These are phyloP conservation scores for Hanseniaspora hatyaiensis DNA, from an alignment of 805 yeast species.

Conservation along the genomic window DNA sequence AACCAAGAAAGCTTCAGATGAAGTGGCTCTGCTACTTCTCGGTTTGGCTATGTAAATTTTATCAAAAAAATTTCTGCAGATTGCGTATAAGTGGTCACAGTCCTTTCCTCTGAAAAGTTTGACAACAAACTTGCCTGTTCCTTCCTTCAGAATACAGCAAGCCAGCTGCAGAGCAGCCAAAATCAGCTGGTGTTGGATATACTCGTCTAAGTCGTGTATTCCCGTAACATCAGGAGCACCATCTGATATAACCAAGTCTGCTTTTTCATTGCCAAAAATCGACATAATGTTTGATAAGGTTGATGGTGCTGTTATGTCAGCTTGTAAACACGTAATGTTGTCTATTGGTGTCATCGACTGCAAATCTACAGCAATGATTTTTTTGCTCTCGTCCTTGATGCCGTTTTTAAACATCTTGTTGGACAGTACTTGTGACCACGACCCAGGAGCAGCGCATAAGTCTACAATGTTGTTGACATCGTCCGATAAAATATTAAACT, in stretches of 20 bases:
- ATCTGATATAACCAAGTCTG: slow-evolving; percentile 91
- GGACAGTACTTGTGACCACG: slow-evolving; percentile 93
- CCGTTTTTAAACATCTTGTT: slow-evolving; percentile 44
- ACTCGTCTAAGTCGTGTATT: slow-evolving; percentile 89
- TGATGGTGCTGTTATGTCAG: slow-evolving; percentile 93
- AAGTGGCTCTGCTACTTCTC: slow-evolving; percentile 85
- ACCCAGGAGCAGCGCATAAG: slow-evolving; percentile 96
- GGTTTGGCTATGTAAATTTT: slow-evolving; percentile 92
- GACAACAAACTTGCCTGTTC: slow-evolving; percentile 81
- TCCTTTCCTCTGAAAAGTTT: slow-evolving; percentile 94
- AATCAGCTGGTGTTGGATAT: slow-evolving; percentile 88
- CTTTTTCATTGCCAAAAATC: slow-evolving; percentile 80
- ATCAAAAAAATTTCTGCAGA: slow-evolving; percentile 73
- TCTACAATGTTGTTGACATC: slow-evolving; percentile 80
- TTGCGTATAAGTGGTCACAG: slow-evolving; percentile 87
- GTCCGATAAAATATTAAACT: slow-evolving; percentile 63
- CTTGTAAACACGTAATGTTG: slow-evolving; percentile 82
- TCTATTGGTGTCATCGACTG: slow-evolving; percentile 97
- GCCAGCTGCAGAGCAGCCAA: slow-evolving; percentile 85
- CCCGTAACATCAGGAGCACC: slow-evolving; percentile 99
- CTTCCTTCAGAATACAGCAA: slow-evolving; percentile 74
- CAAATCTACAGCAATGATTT: slow-evolving; percentile 85
- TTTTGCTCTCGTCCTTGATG: slow-evolving; percentile 34
- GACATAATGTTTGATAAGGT: slow-evolving; percentile 66
- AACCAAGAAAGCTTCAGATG: slow-evolving; percentile 86